Evolutionary conservation across 768 basidiomycete genomes (phyloP).

Genomic region (Termitomyces sp.): DNA sequence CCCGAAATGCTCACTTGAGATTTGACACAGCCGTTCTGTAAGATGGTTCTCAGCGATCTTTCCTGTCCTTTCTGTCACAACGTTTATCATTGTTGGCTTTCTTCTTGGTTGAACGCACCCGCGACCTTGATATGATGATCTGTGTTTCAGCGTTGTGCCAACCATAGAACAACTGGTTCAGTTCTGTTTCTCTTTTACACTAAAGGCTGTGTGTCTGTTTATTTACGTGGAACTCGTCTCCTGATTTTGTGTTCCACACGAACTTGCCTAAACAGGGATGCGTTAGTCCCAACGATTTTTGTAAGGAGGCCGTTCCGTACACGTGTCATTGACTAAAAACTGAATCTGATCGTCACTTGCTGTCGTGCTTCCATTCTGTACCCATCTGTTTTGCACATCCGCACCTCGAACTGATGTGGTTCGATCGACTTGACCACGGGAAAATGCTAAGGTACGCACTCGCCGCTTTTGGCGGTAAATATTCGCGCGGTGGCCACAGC

Average conservation of each 20-base stretch:
- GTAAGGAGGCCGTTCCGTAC: not conserved
- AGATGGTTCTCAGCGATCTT: constrained; percentile 1
- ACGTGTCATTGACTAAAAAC: constrained; percentile 5
- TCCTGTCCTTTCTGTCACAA: constrained; percentile 4
- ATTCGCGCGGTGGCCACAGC: constrained; percentile 10
- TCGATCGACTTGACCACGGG: not conserved
- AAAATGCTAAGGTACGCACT: constrained; percentile 2
- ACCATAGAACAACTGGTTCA: constrained; percentile 8
- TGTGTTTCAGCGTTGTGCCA: constrained; percentile 17
- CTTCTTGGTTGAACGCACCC: not conserved
- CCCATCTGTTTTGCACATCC: not conserved
- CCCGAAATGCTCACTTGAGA: not conserved
- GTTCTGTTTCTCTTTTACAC: constrained; percentile 1
- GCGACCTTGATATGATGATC: constrained; percentile 6
- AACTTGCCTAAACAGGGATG: constrained; percentile 12
- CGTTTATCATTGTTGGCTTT: constrained; percentile 10
- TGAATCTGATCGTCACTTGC: constrained; percentile 9
- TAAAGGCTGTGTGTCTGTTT: constrained; percentile 12
- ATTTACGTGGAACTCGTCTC: constrained; percentile 5
- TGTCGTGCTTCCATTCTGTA: constrained; percentile 8
- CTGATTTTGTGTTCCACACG: constrained; percentile 9
- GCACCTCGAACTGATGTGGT: constrained; percentile 5
- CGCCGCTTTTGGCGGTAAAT: constrained; percentile 8
- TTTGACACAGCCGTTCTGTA: constrained; percentile 6
- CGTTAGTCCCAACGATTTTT: constrained; percentile 7